Evolutionary conservation across 176 grass and related monocot species (phyloP), one percentile per base, ranked within the genome.

Genomic region (Aechmea fasciata): DNA sequence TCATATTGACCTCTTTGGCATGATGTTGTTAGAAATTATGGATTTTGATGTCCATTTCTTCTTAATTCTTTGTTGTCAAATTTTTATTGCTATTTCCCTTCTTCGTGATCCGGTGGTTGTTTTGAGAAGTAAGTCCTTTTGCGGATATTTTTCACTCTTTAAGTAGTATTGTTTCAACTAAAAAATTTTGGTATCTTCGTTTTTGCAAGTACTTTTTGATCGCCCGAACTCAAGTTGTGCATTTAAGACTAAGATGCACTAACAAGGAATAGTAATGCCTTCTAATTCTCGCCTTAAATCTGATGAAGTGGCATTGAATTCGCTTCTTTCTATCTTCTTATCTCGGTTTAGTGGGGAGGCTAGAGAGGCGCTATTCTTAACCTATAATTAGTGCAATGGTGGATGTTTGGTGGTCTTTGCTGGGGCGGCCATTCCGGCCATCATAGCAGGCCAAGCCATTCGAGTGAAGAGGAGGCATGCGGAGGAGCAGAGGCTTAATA

Each of bases 341-440:
- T 18, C 54, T 61, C 1, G 15, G 15, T 22, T 19, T 15, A 61
- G 15, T 15, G 15, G 17, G 17, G 55, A 47, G 52, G 33, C 41
- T 63, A 13, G 11, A 4, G 68, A 15, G n/a, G 2, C 51, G 13
- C 47, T 29, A 9, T 67, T 66, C 18, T 49, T 41, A 47, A 66
- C 47, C 25, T 33, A 15, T 67, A 57, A 48, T 18, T 73, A 25
- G 48, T 52, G 66, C n/a, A n/a, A 88, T 88, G 85, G 69, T 88
- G 50, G 89, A 88, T 61, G 74, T 87, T 47, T 92, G 85, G 89
- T 93, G 85, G 90, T 76, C 90, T 22, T 70, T 93, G 29, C 71
- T 93, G 3, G 90, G 3, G 80, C 83, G 66, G 80, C 90, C 54
- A 64, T 89, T 54, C 90, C 85, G 3, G 77, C 85, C 12, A 15